Conservation (phyloP, 345 rosid genomes). For the Fremontodendron californicum region DNA sequence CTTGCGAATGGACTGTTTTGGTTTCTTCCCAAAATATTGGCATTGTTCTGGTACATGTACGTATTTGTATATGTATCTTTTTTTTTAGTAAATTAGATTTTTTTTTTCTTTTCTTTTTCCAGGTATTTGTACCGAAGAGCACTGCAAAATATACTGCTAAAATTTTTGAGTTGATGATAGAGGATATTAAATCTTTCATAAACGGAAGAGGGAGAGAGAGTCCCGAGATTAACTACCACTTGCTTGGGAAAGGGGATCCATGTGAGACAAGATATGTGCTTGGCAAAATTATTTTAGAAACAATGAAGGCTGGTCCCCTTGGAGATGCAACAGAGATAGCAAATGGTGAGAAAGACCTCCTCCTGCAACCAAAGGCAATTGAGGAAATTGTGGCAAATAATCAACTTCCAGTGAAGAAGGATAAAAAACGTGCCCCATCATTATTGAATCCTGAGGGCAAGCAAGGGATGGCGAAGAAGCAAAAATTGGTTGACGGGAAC, state of each 20-base stretch:
- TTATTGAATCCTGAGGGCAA: slow-evolving; percentile 14
- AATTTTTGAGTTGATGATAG: slow-evolving; percentile 43
- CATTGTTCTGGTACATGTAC: not conserved
- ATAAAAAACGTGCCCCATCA: slow-evolving; percentile 7
- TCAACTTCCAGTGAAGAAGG: slow-evolving; percentile 12
- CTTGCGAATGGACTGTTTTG: not conserved
- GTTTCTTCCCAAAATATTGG: not conserved
- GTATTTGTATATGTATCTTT: not conserved
- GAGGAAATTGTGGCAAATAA: slow-evolving; percentile 17
- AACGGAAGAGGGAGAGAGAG: slow-evolving; percentile 29
- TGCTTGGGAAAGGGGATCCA: slow-evolving; percentile 56
- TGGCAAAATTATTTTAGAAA: slow-evolving; percentile 72
- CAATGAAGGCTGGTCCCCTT: slow-evolving; percentile 42
- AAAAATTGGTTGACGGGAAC: slow-evolving; percentile 11
- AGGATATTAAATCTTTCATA: slow-evolving; percentile 33
- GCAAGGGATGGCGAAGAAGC: slow-evolving; percentile 25
- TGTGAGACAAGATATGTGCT: slow-evolving; percentile 61
- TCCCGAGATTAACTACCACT: slow-evolving; percentile 36
- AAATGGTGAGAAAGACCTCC: slow-evolving; percentile 12
- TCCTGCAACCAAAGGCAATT: not conserved
- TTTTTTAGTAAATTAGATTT: not conserved
- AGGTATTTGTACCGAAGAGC: slow-evolving; percentile 67
- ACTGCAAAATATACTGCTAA: slow-evolving; percentile 28
- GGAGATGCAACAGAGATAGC: slow-evolving; percentile 18
- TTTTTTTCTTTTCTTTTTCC: not conserved